Percentiles rank a stretch among this genome's conserved stretches.
Evolutionary conservation across 352 stramenopile genomes (phyloP).

Genomic region (Phytophthora ohioensis): DNA sequence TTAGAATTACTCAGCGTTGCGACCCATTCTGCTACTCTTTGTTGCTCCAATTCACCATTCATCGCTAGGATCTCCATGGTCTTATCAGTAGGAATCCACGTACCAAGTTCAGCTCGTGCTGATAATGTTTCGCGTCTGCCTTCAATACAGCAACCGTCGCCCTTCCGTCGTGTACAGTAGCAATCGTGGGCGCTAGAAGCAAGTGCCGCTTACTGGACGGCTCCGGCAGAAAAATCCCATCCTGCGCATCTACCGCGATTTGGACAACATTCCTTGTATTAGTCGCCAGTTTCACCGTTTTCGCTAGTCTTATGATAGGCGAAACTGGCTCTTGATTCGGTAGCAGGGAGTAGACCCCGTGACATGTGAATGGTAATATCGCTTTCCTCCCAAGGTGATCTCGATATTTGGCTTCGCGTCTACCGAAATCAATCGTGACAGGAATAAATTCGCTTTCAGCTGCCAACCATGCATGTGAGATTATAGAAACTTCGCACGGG

Average conservation of each 20-base stretch:
- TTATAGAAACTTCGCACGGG: no score
- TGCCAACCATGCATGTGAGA: no score
- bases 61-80: background rate
- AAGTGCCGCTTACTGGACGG: conserved; percentile 1
- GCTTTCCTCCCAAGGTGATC: background rate
- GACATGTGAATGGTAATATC: background rate
- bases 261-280: conserved; percentile 3
- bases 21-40: background rate
- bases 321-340: background rate
- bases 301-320: background rate
- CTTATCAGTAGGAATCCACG: background rate
- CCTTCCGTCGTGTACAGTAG: background rate
- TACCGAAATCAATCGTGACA: background rate
- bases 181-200: conserved; percentile 18
- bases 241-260: conserved; percentile 4
- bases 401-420: background rate
- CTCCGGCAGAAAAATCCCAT: conserved; percentile 16
- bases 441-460: no score
- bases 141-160: background rate
- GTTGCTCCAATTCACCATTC: background rate
- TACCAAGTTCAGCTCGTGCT: background rate
- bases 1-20: no score
- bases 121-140: background rate
- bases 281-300: conserved; percentile 11
- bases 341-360: background rate